Percentiles rank a stretch among this genome's conserved stretches.
These are phyloP conservation scores for Escallonia rubra DNA, from an alignment of 129 eudicot genomes.

Conservation along the genomic window DNA sequence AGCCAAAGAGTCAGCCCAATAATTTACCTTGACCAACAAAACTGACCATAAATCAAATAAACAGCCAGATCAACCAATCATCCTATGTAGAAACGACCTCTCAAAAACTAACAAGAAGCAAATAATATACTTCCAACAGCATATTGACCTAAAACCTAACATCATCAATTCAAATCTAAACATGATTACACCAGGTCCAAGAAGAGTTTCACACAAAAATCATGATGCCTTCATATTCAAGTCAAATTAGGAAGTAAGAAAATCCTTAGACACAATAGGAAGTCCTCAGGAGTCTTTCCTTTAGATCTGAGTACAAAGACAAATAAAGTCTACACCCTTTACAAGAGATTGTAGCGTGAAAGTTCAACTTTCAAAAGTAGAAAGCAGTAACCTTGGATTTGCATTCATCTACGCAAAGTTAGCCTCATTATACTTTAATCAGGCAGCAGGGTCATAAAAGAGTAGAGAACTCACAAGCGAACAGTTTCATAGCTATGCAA, in stretches of 20 bases:
- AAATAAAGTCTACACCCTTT: background rate
- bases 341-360: background rate
- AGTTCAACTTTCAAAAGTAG: too few relatives aligned
- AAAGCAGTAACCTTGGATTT: too few relatives aligned
- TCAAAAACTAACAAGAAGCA: too few relatives aligned
- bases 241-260: background rate
- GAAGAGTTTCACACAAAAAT: background rate
- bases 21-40: too few relatives aligned
- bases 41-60: too few relatives aligned
- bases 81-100: too few relatives aligned
- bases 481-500: conserved; percentile 94
- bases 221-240: background rate
- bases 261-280: background rate
- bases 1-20: too few relatives aligned
- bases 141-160: background rate
- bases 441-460: conserved; percentile 8
- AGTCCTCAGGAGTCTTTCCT: background rate
- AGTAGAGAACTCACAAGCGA: conserved; percentile 59
- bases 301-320: background rate
- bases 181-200: background rate
- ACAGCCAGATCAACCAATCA: too few relatives aligned
- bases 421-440: background rate
- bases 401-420: background rate
- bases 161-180: background rate
- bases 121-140: background rate